Evolutionary conservation across 225 moss, liverwort and hornwort genomes (phyloP), one percentile per base, ranked within the genome.

Genomic region (Asterella californica): DNA sequence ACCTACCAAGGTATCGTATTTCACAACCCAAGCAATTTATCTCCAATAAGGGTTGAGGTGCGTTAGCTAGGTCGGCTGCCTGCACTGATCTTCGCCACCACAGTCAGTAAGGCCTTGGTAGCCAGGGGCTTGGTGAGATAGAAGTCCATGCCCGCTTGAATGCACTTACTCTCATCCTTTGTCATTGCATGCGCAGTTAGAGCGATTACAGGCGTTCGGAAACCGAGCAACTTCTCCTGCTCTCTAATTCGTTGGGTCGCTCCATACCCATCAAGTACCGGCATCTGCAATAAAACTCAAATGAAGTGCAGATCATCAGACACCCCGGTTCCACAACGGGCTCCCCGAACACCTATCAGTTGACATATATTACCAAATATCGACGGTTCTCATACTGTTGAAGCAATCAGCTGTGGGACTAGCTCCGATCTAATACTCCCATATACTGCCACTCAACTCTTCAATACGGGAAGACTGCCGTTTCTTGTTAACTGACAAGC

Each of bases 71-170:
- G 79, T 48, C 82, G 57, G 78, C 48, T 81, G 42, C 77, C 79
- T 64, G 65, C 53, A 76, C 87, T 89, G 37, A 87, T 79, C 81
- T 86, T 86, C 27, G 88, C 82, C 61, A 87, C 79, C 61, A 89
- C 89, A 73, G 42, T 83, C 62, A 89, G 75, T 53, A 89, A 83
- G 49, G 85, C 84, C 74, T 87, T 89, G 70, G 87, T 86, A 32
- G 87, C 86, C 33, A 88, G 76, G 55, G 90, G 90, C 82, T 90
- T 90, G 75, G 90, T 90, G 24, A 90, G 84, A 68, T 90, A 90
- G 63, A 84, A 86, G 73, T 90, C 90, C 90, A 90, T 90, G 75
- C 90, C 90, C 29, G 86, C 90, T 81, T 88, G 86, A 53, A 90
- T 86, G 73, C 90, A 90, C 78, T 90, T 90, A 79, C 83, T 84